These are phyloP conservation scores for Backusella sp. DNA, from an alignment of 192 early-diverging fungal species.

Conservation along the genomic window DNA sequence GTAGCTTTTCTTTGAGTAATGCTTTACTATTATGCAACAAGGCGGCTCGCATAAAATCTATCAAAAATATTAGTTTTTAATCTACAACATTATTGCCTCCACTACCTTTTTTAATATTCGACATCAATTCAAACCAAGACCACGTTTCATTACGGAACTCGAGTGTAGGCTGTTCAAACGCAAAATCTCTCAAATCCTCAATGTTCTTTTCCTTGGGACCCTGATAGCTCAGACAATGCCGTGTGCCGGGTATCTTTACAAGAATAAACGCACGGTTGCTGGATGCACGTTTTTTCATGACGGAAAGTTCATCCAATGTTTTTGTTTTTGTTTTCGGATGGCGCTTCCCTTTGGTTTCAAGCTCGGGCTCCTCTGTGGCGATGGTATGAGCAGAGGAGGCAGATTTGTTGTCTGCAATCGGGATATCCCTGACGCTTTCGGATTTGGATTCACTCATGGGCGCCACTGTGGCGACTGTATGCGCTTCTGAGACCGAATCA, in stretches of 20 bases:
- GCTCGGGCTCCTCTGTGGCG: neutral
- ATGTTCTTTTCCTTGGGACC: slow-evolving; percentile 79
- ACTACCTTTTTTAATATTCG: slow-evolving; percentile 72
- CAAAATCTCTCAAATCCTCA: slow-evolving; percentile 72
- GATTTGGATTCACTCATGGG: neutral
- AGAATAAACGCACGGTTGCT: slow-evolving; percentile 88
- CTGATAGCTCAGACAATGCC: slow-evolving; percentile 82
- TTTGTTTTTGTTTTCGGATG: slow-evolving; percentile 28
- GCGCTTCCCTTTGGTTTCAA: neutral
- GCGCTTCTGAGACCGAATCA: neutral
- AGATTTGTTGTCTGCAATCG: neutral
- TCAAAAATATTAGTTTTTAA: no score
- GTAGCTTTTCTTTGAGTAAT: slow-evolving; percentile 36
- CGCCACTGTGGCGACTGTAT: neutral
- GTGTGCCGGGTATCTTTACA: slow-evolving; percentile 83
- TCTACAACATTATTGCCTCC: no score
- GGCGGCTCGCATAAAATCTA: slow-evolving; percentile 37
- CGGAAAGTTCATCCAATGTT: slow-evolving; percentile 55
- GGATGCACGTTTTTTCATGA: slow-evolving; percentile 86
- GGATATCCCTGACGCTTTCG: neutral
- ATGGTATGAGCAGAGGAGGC: neutral
- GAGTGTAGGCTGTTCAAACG: slow-evolving; percentile 69
- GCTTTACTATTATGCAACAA: slow-evolving; percentile 33
- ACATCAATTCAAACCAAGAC: slow-evolving; percentile 73
- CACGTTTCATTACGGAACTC: slow-evolving; percentile 84